Evolutionary conservation across 306 rosid genomes (phyloP), one percentile per base, ranked within the genome.

Genomic region (Hippophae gyantsensis): DNA sequence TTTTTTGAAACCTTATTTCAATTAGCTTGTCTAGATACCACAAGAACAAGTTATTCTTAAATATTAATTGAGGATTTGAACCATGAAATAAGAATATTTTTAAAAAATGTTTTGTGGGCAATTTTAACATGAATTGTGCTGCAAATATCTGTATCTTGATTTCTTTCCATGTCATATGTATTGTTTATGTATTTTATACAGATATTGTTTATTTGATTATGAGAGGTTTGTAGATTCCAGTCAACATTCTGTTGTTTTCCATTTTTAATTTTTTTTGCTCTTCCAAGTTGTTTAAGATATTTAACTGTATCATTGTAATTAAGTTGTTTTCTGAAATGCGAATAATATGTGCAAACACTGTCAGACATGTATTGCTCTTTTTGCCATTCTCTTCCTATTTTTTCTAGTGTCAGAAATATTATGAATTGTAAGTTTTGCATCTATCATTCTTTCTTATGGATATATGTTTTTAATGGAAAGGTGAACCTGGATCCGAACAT

Each of bases 401-500:
- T 56, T 60, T 42, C 45, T 14, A 47, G 10, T 60, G 10, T n/a
- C n/a, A 62, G 26, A 32, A 38, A 14, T 43, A 1, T 49, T 23
- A 49, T 49, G 53, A 2, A 12, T 13, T 49, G 8, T 49, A 13
- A 7, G 7, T 13, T 8, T 13, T 13, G 53, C 7, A 12, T 4
- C 38, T 49, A 23, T 49, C 54, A 27, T 1, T 26, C 41, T n/a
- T 56, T 38, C 46, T 51, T 51, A 48, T 62, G 5, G 10, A 9
- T 42, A 26, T 23, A 5, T 12, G 60, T 48, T 56, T 47, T 48
- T 10, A 3, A 53, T 62, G 60, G 48, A 59, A 69, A 90, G 98
- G 98, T 90, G 69, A 87, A 90, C 72, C 85, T 90, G 27, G 98
- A 90, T 26, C 89, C 95, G 38, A 85, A 67, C 71, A 72, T 83